phyloP scores from a whole-genome alignment of 495 filamentous ascomycete genomes.

The Corynascus novoguineensis region DNA sequence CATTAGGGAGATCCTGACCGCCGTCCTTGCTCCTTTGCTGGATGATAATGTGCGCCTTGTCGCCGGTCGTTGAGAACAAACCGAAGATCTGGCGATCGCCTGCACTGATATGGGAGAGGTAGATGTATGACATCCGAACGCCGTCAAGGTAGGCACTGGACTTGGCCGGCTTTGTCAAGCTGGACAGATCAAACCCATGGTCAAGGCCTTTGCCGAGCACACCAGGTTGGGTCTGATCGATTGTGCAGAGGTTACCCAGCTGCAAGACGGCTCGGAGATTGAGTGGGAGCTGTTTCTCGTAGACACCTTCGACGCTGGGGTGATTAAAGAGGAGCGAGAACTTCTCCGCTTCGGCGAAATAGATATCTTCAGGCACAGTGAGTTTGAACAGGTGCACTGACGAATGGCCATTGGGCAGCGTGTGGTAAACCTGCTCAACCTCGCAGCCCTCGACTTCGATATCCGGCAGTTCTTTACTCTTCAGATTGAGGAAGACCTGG shows the following conservation, averaged over 20 bases:
- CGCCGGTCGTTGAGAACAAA: conserved; percentile 76
- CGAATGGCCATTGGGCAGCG: conserved; percentile 89
- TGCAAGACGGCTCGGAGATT: conserved; percentile 79
- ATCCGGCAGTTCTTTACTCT: conserved; percentile 77
- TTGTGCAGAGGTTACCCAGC: conserved; percentile 88
- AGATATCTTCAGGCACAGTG: conserved; percentile 80
- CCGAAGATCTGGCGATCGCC: conserved; percentile 92
- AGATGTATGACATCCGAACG: conserved; percentile 69
- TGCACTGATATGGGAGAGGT: conserved; percentile 84
- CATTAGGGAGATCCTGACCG: conserved; percentile 76
- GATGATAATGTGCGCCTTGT: conserved; percentile 78
- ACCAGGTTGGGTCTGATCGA: conserved; percentile 83
- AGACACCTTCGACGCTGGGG: conserved; percentile 91
- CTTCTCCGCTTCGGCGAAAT: conserved; percentile 74
- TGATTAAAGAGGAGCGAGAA: conserved; percentile 81
- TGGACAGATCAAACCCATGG: conserved; percentile 82
- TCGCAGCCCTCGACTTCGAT: conserved; percentile 81
- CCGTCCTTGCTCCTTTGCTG: conserved; percentile 71
- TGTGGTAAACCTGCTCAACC: conserved; percentile 87
- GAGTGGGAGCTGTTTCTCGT: conserved; percentile 86
- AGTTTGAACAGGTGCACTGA: conserved; percentile 93
- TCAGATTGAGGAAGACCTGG: conserved; percentile 86
- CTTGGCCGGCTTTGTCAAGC: conserved; percentile 59
- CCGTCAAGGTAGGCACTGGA: conserved; percentile 67
- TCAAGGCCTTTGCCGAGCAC: conserved; percentile 91